Evolutionary conservation across 73 alveolate genomes (phyloP).

Genomic region (Tetrahymena borealis): DNA sequence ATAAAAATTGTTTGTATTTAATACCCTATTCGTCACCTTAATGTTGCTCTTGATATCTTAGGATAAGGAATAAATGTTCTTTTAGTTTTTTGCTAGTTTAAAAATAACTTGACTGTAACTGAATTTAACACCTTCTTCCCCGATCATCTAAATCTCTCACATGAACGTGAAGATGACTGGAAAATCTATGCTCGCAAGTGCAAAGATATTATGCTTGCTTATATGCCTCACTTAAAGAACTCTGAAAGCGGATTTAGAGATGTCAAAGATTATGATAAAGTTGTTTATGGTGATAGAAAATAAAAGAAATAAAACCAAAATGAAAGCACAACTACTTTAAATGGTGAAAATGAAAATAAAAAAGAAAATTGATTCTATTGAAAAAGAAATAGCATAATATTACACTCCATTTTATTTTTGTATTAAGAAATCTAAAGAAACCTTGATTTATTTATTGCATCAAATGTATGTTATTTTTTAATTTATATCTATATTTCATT

Average conservation of each 20-base stretch:
- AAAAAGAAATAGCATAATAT: no score
- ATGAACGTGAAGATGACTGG: conserved; percentile 34
- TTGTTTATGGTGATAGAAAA: background rate
- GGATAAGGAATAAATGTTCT: background rate
- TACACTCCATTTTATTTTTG: no score
- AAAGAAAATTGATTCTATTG: background rate
- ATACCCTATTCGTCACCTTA: conserved; percentile 6
- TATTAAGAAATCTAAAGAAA: no score
- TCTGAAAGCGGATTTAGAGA: conserved; percentile 29
- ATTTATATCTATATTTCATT: no score
- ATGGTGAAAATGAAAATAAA: background rate
- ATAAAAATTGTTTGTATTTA: conserved; percentile 32
- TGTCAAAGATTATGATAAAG: background rate
- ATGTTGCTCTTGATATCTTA: conserved; percentile 15
- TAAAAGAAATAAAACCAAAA: background rate
- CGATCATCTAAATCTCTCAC: conserved; percentile 8
- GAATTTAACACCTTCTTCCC: conserved; percentile 35
- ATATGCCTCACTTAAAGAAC: conserved; percentile 4
- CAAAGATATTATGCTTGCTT: conserved; percentile 27
- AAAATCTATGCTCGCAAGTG: conserved; percentile 27
- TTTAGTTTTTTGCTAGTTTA: conserved; percentile 3
- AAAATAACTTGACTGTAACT: conserved; percentile 12
- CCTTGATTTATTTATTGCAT: no score
- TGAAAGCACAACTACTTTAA: background rate
- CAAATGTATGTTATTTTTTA: no score